Evolutionary conservation across 2,329 filamentous ascomycete genomes (phyloP).

Genomic region (Colletotrichum filicis): DNA sequence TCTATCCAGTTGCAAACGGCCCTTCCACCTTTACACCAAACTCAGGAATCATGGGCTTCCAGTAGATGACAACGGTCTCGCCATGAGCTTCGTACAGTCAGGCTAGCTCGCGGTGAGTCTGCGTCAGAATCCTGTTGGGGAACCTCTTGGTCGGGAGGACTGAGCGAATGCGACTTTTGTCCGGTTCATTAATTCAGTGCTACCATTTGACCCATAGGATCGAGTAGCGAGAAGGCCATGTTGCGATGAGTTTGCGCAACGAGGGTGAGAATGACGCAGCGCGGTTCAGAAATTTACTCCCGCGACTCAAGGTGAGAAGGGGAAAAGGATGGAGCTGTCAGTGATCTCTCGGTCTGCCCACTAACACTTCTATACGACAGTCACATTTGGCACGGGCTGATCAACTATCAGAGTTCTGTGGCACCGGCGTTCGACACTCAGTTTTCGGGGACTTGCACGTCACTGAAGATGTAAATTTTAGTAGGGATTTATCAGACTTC

Average conservation of each 20-base stretch:
- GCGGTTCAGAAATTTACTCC: too few relatives aligned
- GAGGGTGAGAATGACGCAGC: not conserved
- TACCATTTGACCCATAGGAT: not conserved
- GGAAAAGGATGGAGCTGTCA: too few relatives aligned
- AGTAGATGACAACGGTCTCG: not conserved
- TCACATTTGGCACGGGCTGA: too few relatives aligned
- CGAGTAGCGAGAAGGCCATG: not conserved
- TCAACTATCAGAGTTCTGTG: not conserved
- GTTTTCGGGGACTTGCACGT: not conserved
- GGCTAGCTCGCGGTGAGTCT: not conserved
- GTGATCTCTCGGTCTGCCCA: too few relatives aligned
- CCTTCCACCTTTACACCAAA: too few relatives aligned
- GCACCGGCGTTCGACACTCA: not conserved
- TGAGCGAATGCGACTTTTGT: not conserved
- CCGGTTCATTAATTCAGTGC: not conserved
- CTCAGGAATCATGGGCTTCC: not conserved
- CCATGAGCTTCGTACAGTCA: not conserved
- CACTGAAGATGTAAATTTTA: not conserved
- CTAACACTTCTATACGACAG: too few relatives aligned
- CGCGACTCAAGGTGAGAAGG: not conserved
- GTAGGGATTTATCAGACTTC: not conserved
- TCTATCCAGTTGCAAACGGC: not conserved
- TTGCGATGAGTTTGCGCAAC: too few relatives aligned
- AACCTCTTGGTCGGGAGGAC: not conserved
- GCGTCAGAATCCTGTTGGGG: not conserved